These are phyloP conservation scores for Kodamaea jinghongensis DNA, from an alignment of 805 yeast genomes.

Conservation along the genomic window DNA sequence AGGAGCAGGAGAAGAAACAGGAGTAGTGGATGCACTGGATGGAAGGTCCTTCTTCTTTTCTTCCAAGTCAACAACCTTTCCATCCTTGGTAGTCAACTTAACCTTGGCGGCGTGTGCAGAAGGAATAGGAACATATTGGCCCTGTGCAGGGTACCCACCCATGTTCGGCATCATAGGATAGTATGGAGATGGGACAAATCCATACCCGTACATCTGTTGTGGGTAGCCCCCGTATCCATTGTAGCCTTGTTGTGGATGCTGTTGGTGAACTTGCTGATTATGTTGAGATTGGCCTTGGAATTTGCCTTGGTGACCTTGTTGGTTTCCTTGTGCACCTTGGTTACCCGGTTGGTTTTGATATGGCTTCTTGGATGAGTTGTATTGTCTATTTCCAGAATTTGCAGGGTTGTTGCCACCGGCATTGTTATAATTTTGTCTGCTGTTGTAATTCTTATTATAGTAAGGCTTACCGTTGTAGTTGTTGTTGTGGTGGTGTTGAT, in stretches of 20 bases:
- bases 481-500: constrained; percentile 8
- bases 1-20: constrained; percentile 31
- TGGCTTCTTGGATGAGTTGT: constrained; percentile 7
- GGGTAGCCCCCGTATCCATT: constrained; percentile 22
- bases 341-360: constrained; percentile 1
- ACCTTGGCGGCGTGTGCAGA: constrained; percentile 23
- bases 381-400: constrained; percentile 4
- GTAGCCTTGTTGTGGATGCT: constrained; percentile 12
- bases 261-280: constrained; percentile 8
- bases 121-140: constrained; percentile 11
- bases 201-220: constrained; percentile 26
- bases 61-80: constrained; percentile 41
- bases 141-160: constrained; percentile 9
- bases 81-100: constrained; percentile 42
- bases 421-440: constrained; percentile 14
- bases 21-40: constrained; percentile 26
- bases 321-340: constrained; percentile 4
- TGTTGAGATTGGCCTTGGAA: constrained; percentile 6
- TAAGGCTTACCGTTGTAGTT: constrained; percentile 10
- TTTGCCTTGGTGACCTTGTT: constrained; percentile 15
- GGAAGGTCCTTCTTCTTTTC: constrained; percentile 34
- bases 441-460: constrained; percentile 19
- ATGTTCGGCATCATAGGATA: constrained; percentile 20
- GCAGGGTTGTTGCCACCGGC: constrained; percentile 8
- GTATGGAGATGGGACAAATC: constrained; percentile 26